Evolutionary conservation across 1,284 basidiomycete species (phyloP).

Genomic region (Trichosporon coremiiforme): DNA sequence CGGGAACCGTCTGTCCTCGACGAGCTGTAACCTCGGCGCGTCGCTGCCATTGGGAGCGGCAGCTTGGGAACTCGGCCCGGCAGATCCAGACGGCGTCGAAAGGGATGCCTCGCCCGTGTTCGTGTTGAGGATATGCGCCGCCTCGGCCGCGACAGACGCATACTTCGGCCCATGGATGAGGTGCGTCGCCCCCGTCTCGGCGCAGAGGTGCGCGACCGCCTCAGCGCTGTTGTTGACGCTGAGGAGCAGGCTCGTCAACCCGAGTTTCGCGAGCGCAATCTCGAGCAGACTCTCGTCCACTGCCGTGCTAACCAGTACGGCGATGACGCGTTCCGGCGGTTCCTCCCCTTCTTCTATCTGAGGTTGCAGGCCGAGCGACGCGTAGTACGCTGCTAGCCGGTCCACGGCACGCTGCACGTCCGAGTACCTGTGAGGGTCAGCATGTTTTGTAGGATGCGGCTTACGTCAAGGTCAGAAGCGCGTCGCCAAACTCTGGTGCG

Average conservation of each 20-base stretch:
- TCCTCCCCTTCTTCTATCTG: slow-evolving; percentile 23
- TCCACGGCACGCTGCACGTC: slow-evolving; percentile 57
- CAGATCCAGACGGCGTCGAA: too few species aligned
- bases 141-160: slow-evolving; percentile 53
- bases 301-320: slow-evolving; percentile 57
- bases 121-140: slow-evolving; percentile 51
- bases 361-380: slow-evolving; percentile 37
- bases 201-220: slow-evolving; percentile 63
- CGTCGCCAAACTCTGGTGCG: slow-evolving; percentile 51
- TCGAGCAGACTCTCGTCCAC: slow-evolving; percentile 60
- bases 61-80: too few species aligned
- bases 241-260: slow-evolving; percentile 59
- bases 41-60: too few species aligned
- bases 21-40: slow-evolving; percentile 38
- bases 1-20: slow-evolving; percentile 58
- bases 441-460: slow-evolving; percentile 7
- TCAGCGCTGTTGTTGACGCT: slow-evolving; percentile 64
- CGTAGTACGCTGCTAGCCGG: slow-evolving; percentile 58
- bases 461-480: slow-evolving; percentile 49
- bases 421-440: slow-evolving; percentile 43
- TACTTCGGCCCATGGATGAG: slow-evolving; percentile 60
- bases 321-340: slow-evolving; percentile 55
- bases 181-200: slow-evolving; percentile 59
- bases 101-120: slow-evolving; percentile 21
- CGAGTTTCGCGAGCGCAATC: slow-evolving; percentile 60